Base-by-base conservation (phyloP, 2,329 filamentous ascomycete species). In the Nigrospora osmanthi region DNA sequence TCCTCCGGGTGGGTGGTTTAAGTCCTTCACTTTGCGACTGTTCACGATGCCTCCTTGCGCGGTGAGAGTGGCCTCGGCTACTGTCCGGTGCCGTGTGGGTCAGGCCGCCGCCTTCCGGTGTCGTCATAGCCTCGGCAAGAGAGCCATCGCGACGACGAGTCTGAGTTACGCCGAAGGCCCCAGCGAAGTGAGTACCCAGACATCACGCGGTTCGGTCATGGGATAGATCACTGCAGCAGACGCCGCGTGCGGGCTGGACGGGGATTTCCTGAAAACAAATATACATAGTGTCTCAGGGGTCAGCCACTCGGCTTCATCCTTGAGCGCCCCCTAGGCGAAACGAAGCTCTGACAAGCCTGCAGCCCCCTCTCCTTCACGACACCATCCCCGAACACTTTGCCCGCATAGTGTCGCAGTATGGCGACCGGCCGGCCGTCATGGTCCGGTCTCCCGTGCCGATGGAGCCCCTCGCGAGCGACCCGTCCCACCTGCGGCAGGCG, bases 301-400 rank as follows among this genome's bases (percentile, higher is more conserved):
- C 23, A 10, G 23, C 23, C 19, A 7, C 7, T 23, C 7, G 4
- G 19, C 19, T 23, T 23, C 19, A 23, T 7, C 19, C 19, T 23
- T 23, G 7, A 7, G 19, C 19, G 7, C 19, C 19, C 19, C 23
- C 23, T 28, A 23, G 13, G 23, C 9, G 23, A 28, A 10, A 28
- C 23, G 7, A 23, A 17, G 11, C 36, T 17, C 36, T 38, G 13
- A 30, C 30, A 10, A 30, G 23, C 6, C 23, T 28, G 23, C 48
- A 88, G 81, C 84, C 85, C 4, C 72, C 81, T 1, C 68, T 90
- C 9, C 75, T 87, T 40, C 67, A 73, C 6, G 70, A 81, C 45
- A 90, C 86, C 1, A 80, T 90, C 44, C 83, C 85, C 0, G 67
- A 86, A 50, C 83, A 91, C 59, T 89, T 91, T 56, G 71, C 78